These are phyloP conservation scores for Labyrinthula sp. DNA, from an alignment of 352 stramenopile species.

Conservation along the genomic window DNA sequence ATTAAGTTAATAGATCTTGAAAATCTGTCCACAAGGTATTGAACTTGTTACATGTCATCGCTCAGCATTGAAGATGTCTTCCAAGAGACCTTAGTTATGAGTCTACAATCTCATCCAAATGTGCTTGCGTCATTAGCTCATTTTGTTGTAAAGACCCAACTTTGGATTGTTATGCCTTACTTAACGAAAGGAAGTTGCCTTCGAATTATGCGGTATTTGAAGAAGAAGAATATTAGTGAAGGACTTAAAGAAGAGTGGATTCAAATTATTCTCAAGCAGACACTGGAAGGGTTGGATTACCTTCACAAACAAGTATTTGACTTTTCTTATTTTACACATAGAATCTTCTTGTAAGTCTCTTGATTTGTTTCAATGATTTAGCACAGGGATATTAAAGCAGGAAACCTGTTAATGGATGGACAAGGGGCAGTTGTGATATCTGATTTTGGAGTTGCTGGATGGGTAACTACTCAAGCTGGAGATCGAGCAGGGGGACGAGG, in stretches of 20 bases:
- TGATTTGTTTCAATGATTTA: too few relatives aligned
- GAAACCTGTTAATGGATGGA: slow-evolving; percentile 81
- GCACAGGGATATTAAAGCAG: slow-evolving; percentile 91
- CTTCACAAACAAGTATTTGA: slow-evolving; percentile 97
- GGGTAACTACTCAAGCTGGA: slow-evolving; percentile 82
- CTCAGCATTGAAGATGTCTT: slow-evolving; percentile 51
- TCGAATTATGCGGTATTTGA: slow-evolving; percentile 68
- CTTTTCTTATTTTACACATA: too few relatives aligned
- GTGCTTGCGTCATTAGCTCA: slow-evolving; percentile 87
- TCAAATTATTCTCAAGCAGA: slow-evolving; percentile 84
- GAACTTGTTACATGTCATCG: slow-evolving; percentile 33
- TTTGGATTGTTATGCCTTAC: slow-evolving; percentile 94
- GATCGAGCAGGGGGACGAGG: slow-evolving; percentile 58
- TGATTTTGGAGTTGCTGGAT: slow-evolving; percentile 94
- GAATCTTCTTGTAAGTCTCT: too few relatives aligned
- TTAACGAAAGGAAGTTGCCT: slow-evolving; percentile 96
- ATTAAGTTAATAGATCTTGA: slow-evolving; percentile 99
- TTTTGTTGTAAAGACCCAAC: slow-evolving; percentile 85
- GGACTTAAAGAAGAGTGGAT: slow-evolving; percentile 70
- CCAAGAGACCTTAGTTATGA: slow-evolving; percentile 86
- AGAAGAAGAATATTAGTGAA: slow-evolving; percentile 3
- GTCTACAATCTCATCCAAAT: slow-evolving; percentile 89
- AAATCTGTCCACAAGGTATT: slow-evolving; percentile 40
- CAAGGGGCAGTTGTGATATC: slow-evolving; percentile 82
- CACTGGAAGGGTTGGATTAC: slow-evolving; percentile 87